Percentiles rank a stretch among this genome's conserved stretches.
phyloP scores from a whole-genome alignment of 495 filamentous ascomycete genomes.

The Penicillium steckii region DNA sequence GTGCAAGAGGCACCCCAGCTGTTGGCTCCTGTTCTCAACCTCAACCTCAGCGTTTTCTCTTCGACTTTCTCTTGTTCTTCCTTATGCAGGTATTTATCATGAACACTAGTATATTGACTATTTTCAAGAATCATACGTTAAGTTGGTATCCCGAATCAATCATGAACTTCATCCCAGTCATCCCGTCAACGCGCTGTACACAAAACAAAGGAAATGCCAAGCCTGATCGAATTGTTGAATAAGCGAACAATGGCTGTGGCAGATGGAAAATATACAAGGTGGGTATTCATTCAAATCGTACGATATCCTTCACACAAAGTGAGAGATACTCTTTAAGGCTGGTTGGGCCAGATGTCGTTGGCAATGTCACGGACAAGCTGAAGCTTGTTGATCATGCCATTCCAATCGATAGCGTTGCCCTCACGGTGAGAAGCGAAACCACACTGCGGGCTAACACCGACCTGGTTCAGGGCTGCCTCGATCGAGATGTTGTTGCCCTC shows the following conservation, averaged over 20 bases:
- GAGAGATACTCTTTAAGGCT: constrained; percentile 42
- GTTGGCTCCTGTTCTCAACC: too few relatives aligned
- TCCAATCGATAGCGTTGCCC: constrained; percentile 62
- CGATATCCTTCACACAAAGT: background rate
- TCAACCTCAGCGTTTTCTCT: background rate
- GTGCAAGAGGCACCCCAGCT: background rate
- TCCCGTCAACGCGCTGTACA: constrained; percentile 14
- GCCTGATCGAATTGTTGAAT: constrained; percentile 21
- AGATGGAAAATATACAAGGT: constrained; percentile 14
- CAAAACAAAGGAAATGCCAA: constrained; percentile 7
- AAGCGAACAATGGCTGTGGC: constrained; percentile 4
- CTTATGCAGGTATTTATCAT: background rate
- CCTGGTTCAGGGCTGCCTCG: constrained; percentile 65
- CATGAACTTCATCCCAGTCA: constrained; percentile 14
- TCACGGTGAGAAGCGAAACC: constrained; percentile 73
- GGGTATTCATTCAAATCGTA: constrained; percentile 15
- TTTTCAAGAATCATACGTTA: constrained; percentile 20
- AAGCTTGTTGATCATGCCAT: constrained; percentile 71
- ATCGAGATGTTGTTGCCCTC: constrained; percentile 61
- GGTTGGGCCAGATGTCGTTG: constrained; percentile 68
- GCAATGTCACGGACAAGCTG: constrained; percentile 66
- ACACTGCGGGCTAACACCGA: constrained; percentile 75
- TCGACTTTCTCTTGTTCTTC: background rate
- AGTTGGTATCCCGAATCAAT: constrained; percentile 16
- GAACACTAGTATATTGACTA: constrained; percentile 12